Evolutionary conservation across 805 yeast species (phyloP).

Genomic region (Candida bentonensis): DNA sequence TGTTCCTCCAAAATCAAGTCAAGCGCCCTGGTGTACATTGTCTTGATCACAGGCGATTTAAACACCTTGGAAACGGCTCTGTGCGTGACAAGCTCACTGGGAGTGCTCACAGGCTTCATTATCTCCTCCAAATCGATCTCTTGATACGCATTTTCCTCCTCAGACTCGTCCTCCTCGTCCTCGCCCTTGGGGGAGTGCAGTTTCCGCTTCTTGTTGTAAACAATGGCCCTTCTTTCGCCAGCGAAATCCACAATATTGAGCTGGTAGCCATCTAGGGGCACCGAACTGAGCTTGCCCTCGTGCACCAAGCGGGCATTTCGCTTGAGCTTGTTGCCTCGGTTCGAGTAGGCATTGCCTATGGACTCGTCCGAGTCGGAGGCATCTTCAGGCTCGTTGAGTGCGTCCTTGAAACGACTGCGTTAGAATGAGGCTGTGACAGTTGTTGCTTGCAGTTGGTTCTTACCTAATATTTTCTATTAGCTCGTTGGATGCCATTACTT

Average conservation of each 20-base stretch:
- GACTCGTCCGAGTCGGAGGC: conserved; percentile 19
- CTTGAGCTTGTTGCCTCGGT: conserved; percentile 46
- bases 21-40: conserved; percentile 58
- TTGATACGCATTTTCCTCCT: conserved; percentile 31
- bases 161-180: conserved; percentile 12
- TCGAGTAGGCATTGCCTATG: conserved; percentile 24
- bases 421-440: neutral
- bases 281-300: conserved; percentile 25
- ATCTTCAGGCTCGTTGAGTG: conserved; percentile 18
- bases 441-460: conserved; percentile 1
- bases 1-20: conserved; percentile 75
- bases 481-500: neutral
- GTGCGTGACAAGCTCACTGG: conserved; percentile 63
- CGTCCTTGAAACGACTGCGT: conserved; percentile 21
- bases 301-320: conserved; percentile 35
- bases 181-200: conserved; percentile 17
- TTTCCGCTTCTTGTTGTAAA: conserved; percentile 12
- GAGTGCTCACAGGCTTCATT: conserved; percentile 65
- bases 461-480: conserved; percentile 3
- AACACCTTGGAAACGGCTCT: conserved; percentile 57
- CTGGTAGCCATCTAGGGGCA: conserved; percentile 14
- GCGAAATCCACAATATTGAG: conserved; percentile 17
- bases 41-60: conserved; percentile 37
- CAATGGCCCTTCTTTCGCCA: conserved; percentile 17
- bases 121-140: conserved; percentile 42